A percentile compares a stretch with the other conserved stretches of the same genome.
phyloP scores from a whole-genome alignment of 306 rosid genomes.

The Begonia masoniana region DNA sequence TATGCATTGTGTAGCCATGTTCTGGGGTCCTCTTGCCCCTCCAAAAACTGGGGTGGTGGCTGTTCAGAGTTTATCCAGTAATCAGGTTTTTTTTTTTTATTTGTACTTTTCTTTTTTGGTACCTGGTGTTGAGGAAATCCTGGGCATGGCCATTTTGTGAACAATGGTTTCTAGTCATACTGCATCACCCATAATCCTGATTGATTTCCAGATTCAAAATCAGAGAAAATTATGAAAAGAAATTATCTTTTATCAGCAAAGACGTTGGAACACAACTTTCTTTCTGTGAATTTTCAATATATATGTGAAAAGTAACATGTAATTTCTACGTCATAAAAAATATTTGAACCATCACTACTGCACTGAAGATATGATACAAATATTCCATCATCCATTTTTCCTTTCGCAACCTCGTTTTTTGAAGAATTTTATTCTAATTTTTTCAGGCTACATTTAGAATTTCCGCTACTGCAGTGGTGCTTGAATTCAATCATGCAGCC shows the following conservation, averaged over 20 bases:
- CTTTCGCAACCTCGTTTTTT: background rate
- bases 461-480: conserved; percentile 78
- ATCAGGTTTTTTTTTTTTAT: conserved; percentile 36
- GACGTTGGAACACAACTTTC: too few species aligned
- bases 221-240: too few species aligned
- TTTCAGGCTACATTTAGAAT: conserved; percentile 71
- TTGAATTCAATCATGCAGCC: conserved; percentile 75
- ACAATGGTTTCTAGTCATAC: background rate
- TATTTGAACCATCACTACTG: too few species aligned
- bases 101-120: background rate
- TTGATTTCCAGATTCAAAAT: background rate
- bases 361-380: too few species aligned
- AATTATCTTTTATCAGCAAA: too few species aligned
- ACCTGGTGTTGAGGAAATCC: background rate
- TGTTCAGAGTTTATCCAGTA: conserved; percentile 66
- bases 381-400: conserved; percentile 1
- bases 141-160: background rate
- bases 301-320: too few species aligned
- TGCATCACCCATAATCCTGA: background rate
- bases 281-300: too few species aligned
- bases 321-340: too few species aligned
- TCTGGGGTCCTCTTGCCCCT: conserved; percentile 97
- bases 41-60: conserved; percentile 86
- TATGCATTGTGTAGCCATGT: conserved; percentile 87
- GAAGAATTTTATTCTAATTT: too few species aligned